These are phyloP conservation scores for Mytilinidion resinicola DNA, from an alignment of 495 filamentous ascomycete genomes.

Conservation along the genomic window DNA sequence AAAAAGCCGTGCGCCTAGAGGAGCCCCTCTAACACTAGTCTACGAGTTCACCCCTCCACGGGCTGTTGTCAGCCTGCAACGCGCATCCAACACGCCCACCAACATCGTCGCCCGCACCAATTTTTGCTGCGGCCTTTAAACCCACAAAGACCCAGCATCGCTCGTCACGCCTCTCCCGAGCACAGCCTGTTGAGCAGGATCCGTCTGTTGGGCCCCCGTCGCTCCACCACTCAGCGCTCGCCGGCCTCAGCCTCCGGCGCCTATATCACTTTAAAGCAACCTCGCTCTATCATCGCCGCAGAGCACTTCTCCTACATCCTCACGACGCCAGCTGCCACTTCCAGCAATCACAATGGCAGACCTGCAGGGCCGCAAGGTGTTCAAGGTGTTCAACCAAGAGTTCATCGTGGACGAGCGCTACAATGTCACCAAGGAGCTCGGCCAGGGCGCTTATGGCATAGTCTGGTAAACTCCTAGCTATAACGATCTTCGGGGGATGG, in stretches of 20 bases:
- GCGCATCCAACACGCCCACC: too few relatives aligned
- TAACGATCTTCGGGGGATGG: background rate
- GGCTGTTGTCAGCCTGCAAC: too few relatives aligned
- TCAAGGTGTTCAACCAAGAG: constrained; percentile 99
- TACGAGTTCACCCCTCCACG: too few relatives aligned
- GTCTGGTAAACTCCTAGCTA: constrained; percentile 64
- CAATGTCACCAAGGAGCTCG: constrained; percentile 96
- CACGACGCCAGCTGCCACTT: background rate
- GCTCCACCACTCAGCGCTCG: background rate
- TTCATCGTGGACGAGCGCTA: constrained; percentile 98
- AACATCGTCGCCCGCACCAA: too few relatives aligned
- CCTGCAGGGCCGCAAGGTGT: constrained; percentile 82
- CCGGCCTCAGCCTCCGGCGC: constrained; percentile 15
- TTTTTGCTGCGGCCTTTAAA: too few relatives aligned
- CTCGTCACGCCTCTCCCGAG: background rate
- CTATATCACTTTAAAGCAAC: constrained; percentile 11
- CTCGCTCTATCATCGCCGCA: background rate
- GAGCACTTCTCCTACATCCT: background rate
- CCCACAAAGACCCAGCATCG: too few relatives aligned
- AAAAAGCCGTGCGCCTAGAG: too few relatives aligned
- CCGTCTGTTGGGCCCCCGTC: constrained; percentile 1
- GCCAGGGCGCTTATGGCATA: constrained; percentile 96
- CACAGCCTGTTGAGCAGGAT: constrained; percentile 1
- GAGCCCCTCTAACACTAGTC: too few relatives aligned
- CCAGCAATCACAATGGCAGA: constrained; percentile 53